A percentile compares a stretch with the other conserved stretches of the same genome.
These are phyloP conservation scores for Tolypocladium inflatum DNA, from an alignment of 2,329 filamentous ascomycete species.

Conservation along the genomic window DNA sequence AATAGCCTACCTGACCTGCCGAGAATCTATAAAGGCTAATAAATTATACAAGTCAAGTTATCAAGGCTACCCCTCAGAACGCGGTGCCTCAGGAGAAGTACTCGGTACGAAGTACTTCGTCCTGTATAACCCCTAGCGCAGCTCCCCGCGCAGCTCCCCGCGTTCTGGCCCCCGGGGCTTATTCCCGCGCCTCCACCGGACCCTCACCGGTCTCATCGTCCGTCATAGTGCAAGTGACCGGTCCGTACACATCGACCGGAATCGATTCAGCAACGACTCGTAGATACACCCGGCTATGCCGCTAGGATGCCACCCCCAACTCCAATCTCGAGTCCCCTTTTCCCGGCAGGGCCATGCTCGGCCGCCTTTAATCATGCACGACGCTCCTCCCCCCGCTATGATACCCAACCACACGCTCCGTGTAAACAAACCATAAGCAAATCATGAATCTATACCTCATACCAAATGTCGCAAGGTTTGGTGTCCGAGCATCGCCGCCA, in stretches of 20 bases:
- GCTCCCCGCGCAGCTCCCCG: too few species aligned
- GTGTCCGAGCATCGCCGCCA: slow-evolving; percentile 22
- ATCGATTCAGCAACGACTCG: not conserved
- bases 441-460: not conserved
- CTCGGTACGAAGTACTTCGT: too few species aligned
- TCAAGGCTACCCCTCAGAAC: too few species aligned
- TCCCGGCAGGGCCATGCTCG: not conserved
- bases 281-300: not conserved
- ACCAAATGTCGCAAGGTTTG: slow-evolving; percentile 6
- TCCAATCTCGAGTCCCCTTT: not conserved
- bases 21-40: too few species aligned
- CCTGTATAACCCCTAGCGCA: too few species aligned
- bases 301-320: not conserved
- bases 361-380: not conserved
- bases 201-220: too few species aligned
- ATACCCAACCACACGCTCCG: not conserved
- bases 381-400: not conserved
- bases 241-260: not conserved
- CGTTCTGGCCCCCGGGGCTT: too few species aligned
- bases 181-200: too few species aligned
- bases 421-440: not conserved
- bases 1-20: too few species aligned
- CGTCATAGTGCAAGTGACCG: not conserved
- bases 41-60: too few species aligned
- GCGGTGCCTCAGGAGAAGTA: too few species aligned